Base-by-base conservation (phyloP, 2,329 filamentous ascomycete genomes). In the Chrysoporthe puriensis region DNA sequence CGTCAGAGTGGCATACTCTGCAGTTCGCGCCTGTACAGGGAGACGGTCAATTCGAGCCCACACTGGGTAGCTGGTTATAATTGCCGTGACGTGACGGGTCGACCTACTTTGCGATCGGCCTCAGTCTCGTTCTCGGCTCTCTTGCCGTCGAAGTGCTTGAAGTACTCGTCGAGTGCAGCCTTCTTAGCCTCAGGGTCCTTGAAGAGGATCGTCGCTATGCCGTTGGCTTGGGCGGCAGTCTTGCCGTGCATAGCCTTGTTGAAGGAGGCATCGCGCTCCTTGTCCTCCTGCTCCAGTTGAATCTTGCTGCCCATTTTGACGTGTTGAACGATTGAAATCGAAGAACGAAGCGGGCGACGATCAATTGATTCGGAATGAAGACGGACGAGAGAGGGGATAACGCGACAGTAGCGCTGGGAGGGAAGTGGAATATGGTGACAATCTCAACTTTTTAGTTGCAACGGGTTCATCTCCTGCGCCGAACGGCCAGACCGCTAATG, bases 1-100 rank as follows among this genome's bases (percentile, higher is more conserved):
- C 60, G 95, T 97, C 77, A 98, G 82, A 46, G 93, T 96, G 64
- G 94, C 95, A 80, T 98, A 98, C 82, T 97, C 92, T 69, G 90
- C 91, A 76, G 90, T 89, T 77, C 94, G 89, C 73, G 91, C 86
- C 91, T 94, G 77, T 72, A 57, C 67, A 63, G 48, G 56, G 60
- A 57, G 46, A 3, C 64, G 73, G 68, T 76, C 69, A 73, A 71
- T 48, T 44, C 44, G 61, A 9, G 52, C 36, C 14, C 52, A 16
- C 9, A 56, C 32, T 14, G 14, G n/a, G 26, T 11, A 40, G 6
- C n/a, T 46, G 34, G 34, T 21, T 7, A 16, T 32, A 34, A 21
- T 1, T 16, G 21, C 13, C 16, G 6, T 43, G 48, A 9, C 44
- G n/a, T 50, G 66, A 34, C 9, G 18, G 3, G 34, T 1, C 4